phyloP scores from a whole-genome alignment of 768 basidiomycete genomes.

The Termitomyces heimii region DNA sequence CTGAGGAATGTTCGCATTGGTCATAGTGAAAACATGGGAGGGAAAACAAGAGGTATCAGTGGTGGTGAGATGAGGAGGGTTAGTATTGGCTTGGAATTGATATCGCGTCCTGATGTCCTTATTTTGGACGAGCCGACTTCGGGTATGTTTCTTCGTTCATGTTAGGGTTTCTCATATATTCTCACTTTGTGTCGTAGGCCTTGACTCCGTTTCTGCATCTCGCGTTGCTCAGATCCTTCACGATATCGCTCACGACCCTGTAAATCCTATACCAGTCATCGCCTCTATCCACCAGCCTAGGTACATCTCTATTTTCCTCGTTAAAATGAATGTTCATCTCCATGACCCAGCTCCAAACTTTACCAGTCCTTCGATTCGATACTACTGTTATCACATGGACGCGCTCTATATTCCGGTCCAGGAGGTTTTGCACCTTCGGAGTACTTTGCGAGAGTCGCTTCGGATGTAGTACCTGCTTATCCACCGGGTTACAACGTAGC shows the following conservation, averaged over 20 bases:
- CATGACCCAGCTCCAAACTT: conserved; percentile 55
- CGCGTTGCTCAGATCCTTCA: conserved; percentile 75
- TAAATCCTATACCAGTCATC: conserved; percentile 73
- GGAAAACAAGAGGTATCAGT: conserved; percentile 76
- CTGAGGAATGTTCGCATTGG: conserved; percentile 71
- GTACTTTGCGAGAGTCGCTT: conserved; percentile 49
- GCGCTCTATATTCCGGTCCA: conserved; percentile 71
- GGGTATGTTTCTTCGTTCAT: conserved; percentile 22
- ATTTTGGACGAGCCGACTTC: conserved; percentile 86
- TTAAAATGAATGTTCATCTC: background rate
- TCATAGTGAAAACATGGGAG: conserved; percentile 43
- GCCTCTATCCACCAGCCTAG: conserved; percentile 88
- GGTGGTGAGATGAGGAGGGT: conserved; percentile 91
- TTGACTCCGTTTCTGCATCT: conserved; percentile 85
- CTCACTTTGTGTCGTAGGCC: conserved; percentile 30
- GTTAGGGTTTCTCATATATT: background rate
- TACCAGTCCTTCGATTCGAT: conserved; percentile 85
- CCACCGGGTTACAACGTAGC: conserved; percentile 87
- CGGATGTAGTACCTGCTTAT: conserved; percentile 40
- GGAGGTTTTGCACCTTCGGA: conserved; percentile 67
- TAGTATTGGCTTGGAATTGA: conserved; percentile 85
- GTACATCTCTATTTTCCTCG: conserved; percentile 24
- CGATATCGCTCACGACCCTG: conserved; percentile 63
- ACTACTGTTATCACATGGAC: conserved; percentile 72
- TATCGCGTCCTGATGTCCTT: conserved; percentile 78